Percentiles rank a stretch among this genome's conserved stretches.
phyloP scores from a whole-genome alignment of 176 grass and related monocot genomes.

The Urochloa ruziziensis region DNA sequence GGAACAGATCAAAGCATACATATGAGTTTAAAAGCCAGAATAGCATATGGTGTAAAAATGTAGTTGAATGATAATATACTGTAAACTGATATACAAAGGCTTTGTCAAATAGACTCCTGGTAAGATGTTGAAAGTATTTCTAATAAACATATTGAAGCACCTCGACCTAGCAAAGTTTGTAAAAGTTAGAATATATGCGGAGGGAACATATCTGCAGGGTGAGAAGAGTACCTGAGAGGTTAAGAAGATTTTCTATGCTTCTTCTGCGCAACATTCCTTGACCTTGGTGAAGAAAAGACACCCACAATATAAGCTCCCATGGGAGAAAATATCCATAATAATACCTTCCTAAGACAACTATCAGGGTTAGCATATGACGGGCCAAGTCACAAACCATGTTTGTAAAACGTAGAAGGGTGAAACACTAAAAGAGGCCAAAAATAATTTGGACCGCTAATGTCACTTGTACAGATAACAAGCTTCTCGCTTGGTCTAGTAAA shows the following conservation, averaged over 20 bases:
- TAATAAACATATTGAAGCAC: neutral
- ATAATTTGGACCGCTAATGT: neutral
- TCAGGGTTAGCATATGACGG: neutral
- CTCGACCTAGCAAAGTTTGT: neutral
- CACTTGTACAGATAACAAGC: neutral
- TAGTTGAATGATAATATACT: neutral
- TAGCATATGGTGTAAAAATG: neutral
- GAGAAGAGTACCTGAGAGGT: neutral
- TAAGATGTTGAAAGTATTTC: neutral
- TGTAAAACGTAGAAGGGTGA: neutral
- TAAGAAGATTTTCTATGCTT: constrained; percentile 10
- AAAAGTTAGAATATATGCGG: neutral
- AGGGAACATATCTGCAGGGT: neutral
- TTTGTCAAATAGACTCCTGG: neutral
- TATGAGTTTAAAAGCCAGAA: neutral
- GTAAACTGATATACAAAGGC: neutral
- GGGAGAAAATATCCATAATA: neutral
- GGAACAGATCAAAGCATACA: neutral
- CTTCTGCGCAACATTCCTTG: neutral
- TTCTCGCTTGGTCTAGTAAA: neutral
- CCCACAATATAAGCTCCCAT: neutral
- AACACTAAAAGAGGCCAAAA: neutral
- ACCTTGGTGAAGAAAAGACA: constrained; percentile 9
- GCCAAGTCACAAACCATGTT: neutral
- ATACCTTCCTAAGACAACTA: constrained; percentile 13